A percentile compares a stretch with the other conserved stretches of the same genome.
Evolutionary conservation across 2,329 filamentous ascomycete genomes (phyloP).

Genomic region (Hysterium pulicare): DNA sequence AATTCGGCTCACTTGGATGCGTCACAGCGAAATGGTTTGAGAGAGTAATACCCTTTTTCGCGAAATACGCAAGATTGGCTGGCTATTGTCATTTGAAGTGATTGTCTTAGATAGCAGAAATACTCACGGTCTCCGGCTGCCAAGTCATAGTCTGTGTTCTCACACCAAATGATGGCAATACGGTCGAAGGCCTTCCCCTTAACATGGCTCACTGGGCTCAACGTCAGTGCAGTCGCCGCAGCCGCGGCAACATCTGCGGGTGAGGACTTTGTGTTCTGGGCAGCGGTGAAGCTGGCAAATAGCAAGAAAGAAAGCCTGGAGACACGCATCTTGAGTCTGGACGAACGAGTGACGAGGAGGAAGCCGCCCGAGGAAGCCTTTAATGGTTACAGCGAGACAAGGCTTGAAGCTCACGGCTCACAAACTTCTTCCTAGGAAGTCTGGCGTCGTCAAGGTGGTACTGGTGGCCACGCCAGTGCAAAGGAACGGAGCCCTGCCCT

Average conservation of each 20-base stretch:
- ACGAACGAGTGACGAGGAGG: neutral
- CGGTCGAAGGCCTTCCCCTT: conserved; percentile 71
- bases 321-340: neutral
- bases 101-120: neutral
- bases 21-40: conserved; percentile 54
- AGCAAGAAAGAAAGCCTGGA: neutral
- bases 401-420: no score
- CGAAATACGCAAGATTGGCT: conserved; percentile 56
- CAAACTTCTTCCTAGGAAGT: no score
- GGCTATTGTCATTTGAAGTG: conserved; percentile 10
- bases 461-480: no score
- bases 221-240: conserved; percentile 58
- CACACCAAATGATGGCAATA: conserved; percentile 70
- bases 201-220: conserved; percentile 60
- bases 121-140: conserved; percentile 59
- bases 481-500: no score
- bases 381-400: no score
- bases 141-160: conserved; percentile 69
- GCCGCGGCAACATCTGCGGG: conserved; percentile 52
- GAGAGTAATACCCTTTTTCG: conserved; percentile 60
- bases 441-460: no score
- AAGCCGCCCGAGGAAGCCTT: neutral
- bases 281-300: conserved; percentile 23
- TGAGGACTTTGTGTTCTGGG: conserved; percentile 46
- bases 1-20: conserved; percentile 72